Evolutionary conservation across 2,329 filamentous ascomycete genomes (phyloP), one percentile per base, ranked within the genome.

Genomic region (Fusarium odoratissimum): DNA sequence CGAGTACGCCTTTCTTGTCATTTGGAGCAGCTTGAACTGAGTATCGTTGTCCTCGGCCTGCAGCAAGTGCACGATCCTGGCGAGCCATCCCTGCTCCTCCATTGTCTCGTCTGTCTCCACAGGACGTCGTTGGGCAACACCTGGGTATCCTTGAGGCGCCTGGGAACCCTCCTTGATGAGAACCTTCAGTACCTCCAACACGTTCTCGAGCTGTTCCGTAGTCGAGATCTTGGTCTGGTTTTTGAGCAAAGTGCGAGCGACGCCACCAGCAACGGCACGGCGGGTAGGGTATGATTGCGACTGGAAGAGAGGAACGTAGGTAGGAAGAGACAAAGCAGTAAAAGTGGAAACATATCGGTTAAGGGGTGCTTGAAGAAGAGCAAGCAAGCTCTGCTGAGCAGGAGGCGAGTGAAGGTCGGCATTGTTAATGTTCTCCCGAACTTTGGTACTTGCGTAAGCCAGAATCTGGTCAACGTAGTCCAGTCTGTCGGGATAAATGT

Each of bases 41-140:
- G 92, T 97, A 76, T 97, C 94, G 78, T 98, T 98, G 79, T 97
- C 90, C 40, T 93, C 87, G 48, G 91, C 93, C 64, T 94, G 88
- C 58, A 99, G 90, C 62, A 98, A 86, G 83, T 99, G 96, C 23
- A 98, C 91, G 79, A 99, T 92, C 76, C 96, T 90, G 40, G 96
- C 96, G 60, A 99, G 87, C 95, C 95, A 98, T 57, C 96, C 96
- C 85, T 99, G 96, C 83, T 99, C 96, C 82, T 99, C 95, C 78
- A 98, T 91, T 0, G 95, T 98, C 84, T 99, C 97, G 70, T 99
- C 96, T 1, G 96, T 98, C 85, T 99, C 97, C 51, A 88, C 81
- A 1, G 85, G 89, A 69, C 94, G 91, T 71, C 94, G 88, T 78
- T 95, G 93, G 10, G 92, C 90, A 42, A 92, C 90, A 7, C 94